phyloP scores from a whole-genome alignment of 768 basidiomycete species.

The Leccinum truebloodii region DNA sequence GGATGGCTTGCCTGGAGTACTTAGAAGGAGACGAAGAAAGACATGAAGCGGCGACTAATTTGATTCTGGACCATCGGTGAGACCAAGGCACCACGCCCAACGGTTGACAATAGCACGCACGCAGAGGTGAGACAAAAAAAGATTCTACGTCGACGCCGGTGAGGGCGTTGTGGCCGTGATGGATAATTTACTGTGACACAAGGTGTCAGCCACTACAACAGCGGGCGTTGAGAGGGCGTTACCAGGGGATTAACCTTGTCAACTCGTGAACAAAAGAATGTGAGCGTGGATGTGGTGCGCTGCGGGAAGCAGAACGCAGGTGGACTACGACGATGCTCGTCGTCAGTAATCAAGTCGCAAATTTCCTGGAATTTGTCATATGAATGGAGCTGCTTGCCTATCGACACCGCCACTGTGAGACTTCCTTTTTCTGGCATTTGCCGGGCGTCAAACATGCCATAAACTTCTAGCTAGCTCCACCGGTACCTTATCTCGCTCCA shows the following conservation, averaged over 20 bases:
- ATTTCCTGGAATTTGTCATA: conserved; percentile 27
- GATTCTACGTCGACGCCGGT: conserved; percentile 5
- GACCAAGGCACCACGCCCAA: conserved; percentile 7
- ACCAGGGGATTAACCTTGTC: conserved; percentile 8
- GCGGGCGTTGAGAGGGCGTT: background rate
- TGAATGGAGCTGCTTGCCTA: conserved; percentile 16
- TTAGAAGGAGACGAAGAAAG: conserved; percentile 19
- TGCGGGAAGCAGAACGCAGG: conserved; percentile 2
- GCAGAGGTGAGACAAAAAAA: conserved; percentile 2
- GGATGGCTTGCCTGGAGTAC: conserved; percentile 6
- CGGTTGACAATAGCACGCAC: conserved; percentile 13
- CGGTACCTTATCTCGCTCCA: conserved; percentile 4
- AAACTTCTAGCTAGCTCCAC: background rate
- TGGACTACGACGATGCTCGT: conserved; percentile 12
- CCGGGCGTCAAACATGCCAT: conserved; percentile 1
- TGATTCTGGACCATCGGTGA: conserved; percentile 17
- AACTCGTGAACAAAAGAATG: conserved; percentile 21
- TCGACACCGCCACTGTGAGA: conserved; percentile 24
- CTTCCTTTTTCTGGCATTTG: conserved; percentile 15
- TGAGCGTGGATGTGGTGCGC: conserved; percentile 3
- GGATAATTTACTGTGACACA: conserved; percentile 21
- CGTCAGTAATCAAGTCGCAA: conserved; percentile 20
- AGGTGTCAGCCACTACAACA: conserved; percentile 11
- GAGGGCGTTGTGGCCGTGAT: conserved; percentile 7
- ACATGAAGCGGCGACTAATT: conserved; percentile 20